These are phyloP conservation scores for Phytophthora meadii DNA, from an alignment of 352 stramenopile genomes.

Conservation along the genomic window DNA sequence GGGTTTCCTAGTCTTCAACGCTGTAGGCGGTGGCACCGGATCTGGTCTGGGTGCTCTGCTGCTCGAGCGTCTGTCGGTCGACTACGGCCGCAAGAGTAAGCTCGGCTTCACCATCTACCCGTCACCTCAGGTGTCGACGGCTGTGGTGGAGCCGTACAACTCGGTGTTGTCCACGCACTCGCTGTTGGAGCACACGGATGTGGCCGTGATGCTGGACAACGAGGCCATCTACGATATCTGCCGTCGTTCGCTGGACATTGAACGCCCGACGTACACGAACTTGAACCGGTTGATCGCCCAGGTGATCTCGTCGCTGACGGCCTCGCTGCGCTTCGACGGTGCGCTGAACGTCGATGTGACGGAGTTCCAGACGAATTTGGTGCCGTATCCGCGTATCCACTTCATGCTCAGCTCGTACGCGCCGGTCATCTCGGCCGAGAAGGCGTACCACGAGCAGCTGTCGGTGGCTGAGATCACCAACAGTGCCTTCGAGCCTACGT, in stretches of 20 bases:
- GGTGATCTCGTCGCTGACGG: slow-evolving; percentile 98
- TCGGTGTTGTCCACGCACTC: slow-evolving; percentile 95
- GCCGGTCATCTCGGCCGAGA: slow-evolving; percentile 97
- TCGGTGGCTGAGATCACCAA: slow-evolving; percentile 99
- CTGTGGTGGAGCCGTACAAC: slow-evolving; percentile 99
- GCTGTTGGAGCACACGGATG: slow-evolving; percentile 97
- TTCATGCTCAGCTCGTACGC: slow-evolving; percentile 99
- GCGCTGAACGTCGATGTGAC: slow-evolving; percentile 99
- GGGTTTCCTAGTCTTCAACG: slow-evolving; percentile 98
- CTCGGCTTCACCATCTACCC: slow-evolving; percentile 98
- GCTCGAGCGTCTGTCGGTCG: slow-evolving; percentile 96
- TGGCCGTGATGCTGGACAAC: slow-evolving; percentile 56
- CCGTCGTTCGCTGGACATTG: slow-evolving; percentile 83
- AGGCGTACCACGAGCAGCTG: slow-evolving; percentile 97
- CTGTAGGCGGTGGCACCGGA: slow-evolving; percentile 97
- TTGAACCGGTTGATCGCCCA: slow-evolving; percentile 98
- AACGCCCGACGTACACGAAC: slow-evolving; percentile 99
- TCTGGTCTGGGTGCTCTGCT: slow-evolving; percentile 97
- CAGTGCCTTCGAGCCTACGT: slow-evolving; percentile 96
- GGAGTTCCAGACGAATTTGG: slow-evolving; percentile 99
- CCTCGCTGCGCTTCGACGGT: slow-evolving; percentile 98
- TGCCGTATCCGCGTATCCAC: slow-evolving; percentile 99
- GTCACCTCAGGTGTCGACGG: slow-evolving; percentile 88
- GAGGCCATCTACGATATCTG: slow-evolving; percentile 43
- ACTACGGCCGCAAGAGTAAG: slow-evolving; percentile 99